Evolutionary conservation across 768 basidiomycete genomes (phyloP), one percentile per base, ranked within the genome.

Genomic region (Amanita phalloides): DNA sequence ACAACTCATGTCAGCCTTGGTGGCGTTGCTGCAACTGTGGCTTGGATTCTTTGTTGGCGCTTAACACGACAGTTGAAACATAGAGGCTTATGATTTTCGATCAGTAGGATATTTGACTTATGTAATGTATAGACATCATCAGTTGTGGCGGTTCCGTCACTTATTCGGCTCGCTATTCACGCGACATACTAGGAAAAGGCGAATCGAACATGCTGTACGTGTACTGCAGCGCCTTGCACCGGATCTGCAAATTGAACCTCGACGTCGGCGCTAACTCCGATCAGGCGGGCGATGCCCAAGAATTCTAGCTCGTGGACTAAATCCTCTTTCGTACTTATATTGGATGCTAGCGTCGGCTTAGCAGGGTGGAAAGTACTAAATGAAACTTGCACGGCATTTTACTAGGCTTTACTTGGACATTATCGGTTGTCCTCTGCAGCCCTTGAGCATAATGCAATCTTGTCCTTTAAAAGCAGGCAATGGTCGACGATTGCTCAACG

Each of bases 1-100:
- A 46, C 5, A 49, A 7, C 30, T 43, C 20, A 42, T 53, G 25
- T 25, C 56, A 84, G 82, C 51, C 54, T 85, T 28, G 82, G 82
- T 20, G 65, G 65, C 3, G 35, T 64, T 14, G 62, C 65, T 51
- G 62, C 65, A 17, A 53, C 57, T 0, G 59, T 64, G 41, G 65
- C 65, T 6, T 66, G 63, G 35, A 56, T 64, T 20, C 54, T 66
- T 37, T 61, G 61, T 49, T 66, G 62, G 62, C 56, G 63, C 45
- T 57, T 66, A 44, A 53, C 65, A 20, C 56, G 63, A 47, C 61
- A 62, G 41, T 44, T 64, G 26, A 56, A 59, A 17, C 63, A 63
- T 58, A 58, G 58, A 57, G 51, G 51, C 45, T 20, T 52, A 52
- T 52, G 35, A 52, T 37, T 28, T 23, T 35, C 2, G n/a, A 17